These are phyloP conservation scores for Acer yangbiense DNA, from an alignment of 345 rosid genomes.

Conservation along the genomic window DNA sequence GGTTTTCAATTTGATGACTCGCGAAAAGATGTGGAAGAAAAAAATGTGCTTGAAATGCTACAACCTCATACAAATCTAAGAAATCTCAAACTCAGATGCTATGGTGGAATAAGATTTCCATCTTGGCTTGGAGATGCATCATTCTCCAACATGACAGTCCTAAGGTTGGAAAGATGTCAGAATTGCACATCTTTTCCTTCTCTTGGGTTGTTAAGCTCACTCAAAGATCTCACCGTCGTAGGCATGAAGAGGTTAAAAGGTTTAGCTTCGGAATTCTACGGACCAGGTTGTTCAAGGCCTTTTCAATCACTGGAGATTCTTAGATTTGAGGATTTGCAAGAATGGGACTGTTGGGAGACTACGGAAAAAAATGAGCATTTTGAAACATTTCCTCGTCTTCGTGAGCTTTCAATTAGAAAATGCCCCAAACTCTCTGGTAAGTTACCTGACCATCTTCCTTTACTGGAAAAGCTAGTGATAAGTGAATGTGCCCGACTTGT, in stretches of 20 bases:
- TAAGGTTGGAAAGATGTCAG: conserved; percentile 27
- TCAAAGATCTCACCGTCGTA: conserved; percentile 28
- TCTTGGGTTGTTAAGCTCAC: too few relatives aligned
- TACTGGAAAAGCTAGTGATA: too few relatives aligned
- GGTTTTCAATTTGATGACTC: not conserved
- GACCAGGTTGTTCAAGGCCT: conserved; percentile 22
- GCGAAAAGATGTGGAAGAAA: too few relatives aligned
- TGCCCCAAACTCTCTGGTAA: conserved; percentile 29
- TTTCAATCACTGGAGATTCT: conserved; percentile 40
- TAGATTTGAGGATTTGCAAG: conserved; percentile 19
- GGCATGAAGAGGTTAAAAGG: conserved; percentile 31
- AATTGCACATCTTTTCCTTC: too few relatives aligned
- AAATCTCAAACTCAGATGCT: too few relatives aligned
- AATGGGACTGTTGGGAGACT: conserved; percentile 34
- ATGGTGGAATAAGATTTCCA: conserved; percentile 23
- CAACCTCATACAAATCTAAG: too few relatives aligned
- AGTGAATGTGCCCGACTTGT: too few relatives aligned
- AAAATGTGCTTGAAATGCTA: too few relatives aligned
- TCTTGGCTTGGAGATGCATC: conserved; percentile 40
- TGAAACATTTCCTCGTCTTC: conserved; percentile 35
- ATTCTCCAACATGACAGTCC: conserved; percentile 21
- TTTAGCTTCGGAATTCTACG: conserved; percentile 38
- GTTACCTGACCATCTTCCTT: conserved; percentile 12
- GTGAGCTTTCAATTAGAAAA: conserved; percentile 26
- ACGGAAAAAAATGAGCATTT: not conserved